Evolutionary conservation across 768 basidiomycete genomes (phyloP).

Genomic region (Leucosporidium yakuticum): DNA sequence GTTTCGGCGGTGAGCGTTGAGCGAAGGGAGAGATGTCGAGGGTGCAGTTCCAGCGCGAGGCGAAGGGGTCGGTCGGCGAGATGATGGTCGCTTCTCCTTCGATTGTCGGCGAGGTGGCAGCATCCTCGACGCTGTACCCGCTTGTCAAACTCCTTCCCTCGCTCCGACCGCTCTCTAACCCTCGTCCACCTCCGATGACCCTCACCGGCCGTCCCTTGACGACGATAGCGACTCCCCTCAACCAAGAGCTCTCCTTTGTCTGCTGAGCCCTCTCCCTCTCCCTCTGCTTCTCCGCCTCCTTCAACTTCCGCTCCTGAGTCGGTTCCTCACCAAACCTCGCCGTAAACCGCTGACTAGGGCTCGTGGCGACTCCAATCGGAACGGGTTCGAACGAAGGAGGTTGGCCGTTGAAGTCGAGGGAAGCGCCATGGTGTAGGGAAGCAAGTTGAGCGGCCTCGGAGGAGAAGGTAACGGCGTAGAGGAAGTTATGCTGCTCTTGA

Average conservation of each 20-base stretch:
- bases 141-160: neutral
- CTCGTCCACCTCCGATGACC: neutral
- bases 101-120: neutral
- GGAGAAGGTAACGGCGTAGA: slow-evolving; percentile 16
- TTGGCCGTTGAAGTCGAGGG: too few relatives aligned
- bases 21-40: slow-evolving; percentile 29
- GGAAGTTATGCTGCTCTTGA: slow-evolving; percentile 16
- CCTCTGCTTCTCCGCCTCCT: neutral
- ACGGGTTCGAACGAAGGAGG: neutral
- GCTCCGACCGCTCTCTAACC: too few relatives aligned
- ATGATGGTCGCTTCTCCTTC: neutral
- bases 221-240: slow-evolving; percentile 11
- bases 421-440: too few relatives aligned
- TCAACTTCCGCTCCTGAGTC: neutral
- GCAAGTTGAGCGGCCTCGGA: neutral
- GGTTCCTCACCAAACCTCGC: slow-evolving; percentile 12
- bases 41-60: slow-evolving; percentile 15
- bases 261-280: neutral
- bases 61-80: neutral
- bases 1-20: neutral
- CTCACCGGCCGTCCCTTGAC: slow-evolving; percentile 9
- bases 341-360: slow-evolving; percentile 21
- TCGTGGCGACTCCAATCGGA: slow-evolving; percentile 18
- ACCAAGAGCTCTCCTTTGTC: neutral
- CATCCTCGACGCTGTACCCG: neutral